phyloP scores from a whole-genome alignment of 2,329 filamentous ascomycete species.

The Colletotrichum incanum region DNA sequence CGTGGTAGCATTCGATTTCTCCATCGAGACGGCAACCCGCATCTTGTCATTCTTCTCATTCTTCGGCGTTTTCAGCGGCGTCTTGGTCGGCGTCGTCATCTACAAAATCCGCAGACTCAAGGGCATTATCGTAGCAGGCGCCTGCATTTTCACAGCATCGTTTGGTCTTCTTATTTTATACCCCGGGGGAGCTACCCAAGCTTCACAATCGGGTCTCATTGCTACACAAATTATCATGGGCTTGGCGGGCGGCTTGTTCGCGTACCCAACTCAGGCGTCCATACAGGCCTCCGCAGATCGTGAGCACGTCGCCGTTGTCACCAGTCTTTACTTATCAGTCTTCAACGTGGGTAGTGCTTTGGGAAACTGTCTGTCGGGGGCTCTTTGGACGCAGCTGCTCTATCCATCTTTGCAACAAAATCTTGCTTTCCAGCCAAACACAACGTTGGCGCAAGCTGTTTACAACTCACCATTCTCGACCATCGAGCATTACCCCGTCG shows the following conservation, averaged over 20 bases:
- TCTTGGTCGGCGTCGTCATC: constrained; percentile 66
- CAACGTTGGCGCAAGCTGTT: constrained; percentile 53
- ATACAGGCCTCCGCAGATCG: constrained; percentile 57
- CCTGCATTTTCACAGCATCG: constrained; percentile 68
- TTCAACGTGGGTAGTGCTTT: constrained; percentile 60
- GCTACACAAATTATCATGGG: constrained; percentile 71
- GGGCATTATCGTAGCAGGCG: constrained; percentile 71
- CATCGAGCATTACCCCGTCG: constrained; percentile 52
- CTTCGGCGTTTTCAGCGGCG: constrained; percentile 69
- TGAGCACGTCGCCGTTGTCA: constrained; percentile 58
- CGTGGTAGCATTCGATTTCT: constrained; percentile 71
- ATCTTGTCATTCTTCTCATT: constrained; percentile 70
- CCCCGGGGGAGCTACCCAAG: constrained; percentile 62
- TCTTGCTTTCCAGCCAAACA: constrained; percentile 54
- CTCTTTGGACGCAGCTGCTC: constrained; percentile 60
- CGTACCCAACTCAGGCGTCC: constrained; percentile 58
- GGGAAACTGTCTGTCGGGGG: constrained; percentile 58
- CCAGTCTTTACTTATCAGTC: constrained; percentile 57
- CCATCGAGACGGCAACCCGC: constrained; percentile 68
- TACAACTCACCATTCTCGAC: constrained; percentile 57
- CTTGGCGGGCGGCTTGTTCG: constrained; percentile 71
- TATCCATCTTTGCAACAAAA: constrained; percentile 52
- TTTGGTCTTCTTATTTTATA: constrained; percentile 71
- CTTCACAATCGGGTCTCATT: constrained; percentile 66
- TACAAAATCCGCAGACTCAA: constrained; percentile 69